phyloP scores from a whole-genome alignment of 2,329 filamentous ascomycete genomes.

The Tolypocladium guangdongense region DNA sequence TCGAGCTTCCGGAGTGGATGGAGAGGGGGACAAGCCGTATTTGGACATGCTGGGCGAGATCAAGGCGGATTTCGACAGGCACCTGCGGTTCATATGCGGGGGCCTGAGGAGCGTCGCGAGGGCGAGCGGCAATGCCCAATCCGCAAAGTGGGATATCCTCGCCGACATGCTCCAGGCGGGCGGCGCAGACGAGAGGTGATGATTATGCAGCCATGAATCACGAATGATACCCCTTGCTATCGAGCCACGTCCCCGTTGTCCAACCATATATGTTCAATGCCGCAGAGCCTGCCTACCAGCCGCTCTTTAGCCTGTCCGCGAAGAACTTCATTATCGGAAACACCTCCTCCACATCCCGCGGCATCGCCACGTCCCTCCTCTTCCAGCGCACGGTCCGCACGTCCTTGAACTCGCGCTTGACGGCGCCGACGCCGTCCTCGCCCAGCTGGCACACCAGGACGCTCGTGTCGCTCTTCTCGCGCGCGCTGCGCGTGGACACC shows the following conservation, averaged over 20 bases:
- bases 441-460: conserved; percentile 52
- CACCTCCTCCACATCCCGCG: conserved; percentile 74
- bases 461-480: conserved; percentile 49
- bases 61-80: conserved; percentile 50
- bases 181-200: conserved; percentile 11
- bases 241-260: neutral
- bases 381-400: conserved; percentile 61
- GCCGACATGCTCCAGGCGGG: conserved; percentile 65
- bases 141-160: conserved; percentile 65
- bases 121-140: conserved; percentile 50
- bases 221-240: conserved; percentile 12
- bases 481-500: conserved; percentile 31
- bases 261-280: no score
- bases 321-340: conserved; percentile 81
- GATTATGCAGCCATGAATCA: conserved; percentile 6
- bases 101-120: conserved; percentile 67
- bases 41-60: conserved; percentile 43
- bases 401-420: conserved; percentile 55
- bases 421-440: conserved; percentile 48
- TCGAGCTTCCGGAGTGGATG: conserved; percentile 12
- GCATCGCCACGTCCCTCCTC: conserved; percentile 68
- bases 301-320: conserved; percentile 45
- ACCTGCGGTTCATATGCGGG: conserved; percentile 59
- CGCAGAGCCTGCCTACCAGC: conserved; percentile 5
- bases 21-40: conserved; percentile 29